Evolutionary conservation across 371 early-diverging fungal genomes (phyloP), one percentile per base, ranked within the genome.

Genomic region (Capillidium rhysosporum): DNA sequence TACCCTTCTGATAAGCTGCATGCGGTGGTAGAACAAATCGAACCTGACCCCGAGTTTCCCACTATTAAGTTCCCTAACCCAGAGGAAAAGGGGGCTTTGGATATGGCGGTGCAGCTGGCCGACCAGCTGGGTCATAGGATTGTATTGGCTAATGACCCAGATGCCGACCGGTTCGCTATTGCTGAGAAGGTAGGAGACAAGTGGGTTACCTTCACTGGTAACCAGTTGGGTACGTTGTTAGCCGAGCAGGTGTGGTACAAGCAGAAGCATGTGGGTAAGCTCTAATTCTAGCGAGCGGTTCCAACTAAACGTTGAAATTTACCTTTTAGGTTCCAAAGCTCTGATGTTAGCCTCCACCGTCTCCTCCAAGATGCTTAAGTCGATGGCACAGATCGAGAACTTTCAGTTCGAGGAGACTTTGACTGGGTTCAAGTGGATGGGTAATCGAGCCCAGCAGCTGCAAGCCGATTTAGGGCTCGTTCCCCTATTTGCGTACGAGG

Each of bases 71-170:
- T 85, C 60, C 88, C 88, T 45, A 88, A 88, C 57, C 96, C 96
- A 1, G 96, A 95, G 61, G 96, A 95, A 66, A 81, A 82, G 44
- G 92, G 89, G 44, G 86, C 89, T 2, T 69, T 90, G 65, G 76
- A 77, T 52, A 57, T 88, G 58, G 89, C 93, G 9, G 81, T 89
- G 52, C 61, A 72, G 46, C 65, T 75, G 21, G 95, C 94, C 0
- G 76, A 84, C 28, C 52, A 61, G 31, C 57, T 59, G 30, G 67
- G 66, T 20, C 71, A 75, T 23, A 61, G 55, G 8, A 61, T 92
- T 26, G 86, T 95, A n/a, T 63, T 95, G 30, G 93, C 95, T n/a
- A 95, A 92, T 63, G 96, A 95, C 61, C 96, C 96, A 1, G 96
- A 95, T 68, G 96, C 92, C n/a, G 96, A 95, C 65, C 77, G 96